Percentiles rank a stretch among this genome's conserved stretches.
Evolutionary conservation across 2,329 filamentous ascomycete species (phyloP).

Genomic region (Emericellopsis atlantica): DNA sequence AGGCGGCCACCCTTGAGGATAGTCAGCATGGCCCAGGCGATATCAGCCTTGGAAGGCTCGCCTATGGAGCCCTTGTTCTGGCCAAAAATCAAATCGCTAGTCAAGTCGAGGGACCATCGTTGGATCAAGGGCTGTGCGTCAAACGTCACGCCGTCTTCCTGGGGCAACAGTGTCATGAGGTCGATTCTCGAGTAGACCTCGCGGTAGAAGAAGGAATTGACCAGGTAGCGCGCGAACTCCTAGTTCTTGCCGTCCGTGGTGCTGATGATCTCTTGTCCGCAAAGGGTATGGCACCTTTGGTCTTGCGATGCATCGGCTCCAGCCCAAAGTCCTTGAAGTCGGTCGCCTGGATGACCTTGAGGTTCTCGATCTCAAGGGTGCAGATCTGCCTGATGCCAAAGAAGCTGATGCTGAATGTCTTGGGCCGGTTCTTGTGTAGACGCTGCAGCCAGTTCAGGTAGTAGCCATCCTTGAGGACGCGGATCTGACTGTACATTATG

Average conservation of each 20-base stretch:
- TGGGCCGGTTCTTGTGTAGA: background rate
- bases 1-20: background rate
- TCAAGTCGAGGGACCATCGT: background rate
- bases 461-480: background rate
- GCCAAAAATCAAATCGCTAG: background rate
- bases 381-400: slow-evolving; percentile 8
- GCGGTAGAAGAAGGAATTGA: slow-evolving; percentile 9
- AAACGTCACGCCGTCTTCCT: slow-evolving; percentile 7
- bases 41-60: background rate
- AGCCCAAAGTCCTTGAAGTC: slow-evolving; percentile 9
- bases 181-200: slow-evolving; percentile 8
- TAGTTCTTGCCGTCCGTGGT: slow-evolving; percentile 8
- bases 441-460: background rate
- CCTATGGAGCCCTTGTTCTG: background rate
- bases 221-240: slow-evolving; percentile 8
- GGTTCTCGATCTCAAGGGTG: slow-evolving; percentile 8
- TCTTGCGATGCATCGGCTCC: slow-evolving; percentile 8
- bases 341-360: slow-evolving; percentile 9
- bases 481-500: background rate
- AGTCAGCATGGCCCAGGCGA: background rate
- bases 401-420: slow-evolving; percentile 9
- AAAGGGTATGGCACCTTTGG: slow-evolving; percentile 6
- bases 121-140: slow-evolving; percentile 6
- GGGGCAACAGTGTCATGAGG: slow-evolving; percentile 5
- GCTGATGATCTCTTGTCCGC: slow-evolving; percentile 7